These are phyloP conservation scores for Venturia aucupariae DNA, from an alignment of 2,329 filamentous ascomycete species.

Conservation along the genomic window DNA sequence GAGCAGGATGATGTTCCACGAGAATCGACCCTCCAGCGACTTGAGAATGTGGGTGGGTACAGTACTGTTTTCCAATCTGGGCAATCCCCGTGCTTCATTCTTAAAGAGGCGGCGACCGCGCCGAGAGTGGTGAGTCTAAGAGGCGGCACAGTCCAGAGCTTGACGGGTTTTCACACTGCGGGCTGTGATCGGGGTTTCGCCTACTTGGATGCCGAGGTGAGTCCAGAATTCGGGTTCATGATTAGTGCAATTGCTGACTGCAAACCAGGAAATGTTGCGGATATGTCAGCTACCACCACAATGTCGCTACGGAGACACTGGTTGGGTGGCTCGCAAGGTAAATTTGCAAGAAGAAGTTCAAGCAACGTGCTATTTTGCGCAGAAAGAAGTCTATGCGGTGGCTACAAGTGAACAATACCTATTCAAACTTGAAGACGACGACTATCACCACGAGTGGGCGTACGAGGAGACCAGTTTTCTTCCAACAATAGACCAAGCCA, in stretches of 20 bases:
- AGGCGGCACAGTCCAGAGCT: constrained; percentile 56
- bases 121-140: constrained; percentile 68
- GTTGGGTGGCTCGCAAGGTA: constrained; percentile 66
- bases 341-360: constrained; percentile 61
- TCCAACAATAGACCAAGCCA: constrained; percentile 62
- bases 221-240: constrained; percentile 1
- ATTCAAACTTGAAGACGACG: constrained; percentile 80
- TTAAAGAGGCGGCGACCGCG: constrained; percentile 69
- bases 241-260: constrained; percentile 37
- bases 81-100: constrained; percentile 66
- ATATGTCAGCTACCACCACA: constrained; percentile 58
- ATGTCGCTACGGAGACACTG: constrained; percentile 62
- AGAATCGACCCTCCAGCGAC: constrained; percentile 41
- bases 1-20: constrained; percentile 40
- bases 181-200: constrained; percentile 76
- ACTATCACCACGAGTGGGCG: constrained; percentile 72
- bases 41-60: constrained; percentile 64
- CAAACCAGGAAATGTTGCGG: constrained; percentile 44
- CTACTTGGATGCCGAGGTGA: constrained; percentile 57
- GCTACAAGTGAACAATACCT: constrained; percentile 58
- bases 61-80: constrained; percentile 77
- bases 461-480: constrained; percentile 55
- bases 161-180: constrained; percentile 68
- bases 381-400: constrained; percentile 65
- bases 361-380: constrained; percentile 66